Evolutionary conservation across 805 yeast genomes (phyloP), one percentile per base, ranked within the genome.

Genomic region (Ogataea paradorogensis): DNA sequence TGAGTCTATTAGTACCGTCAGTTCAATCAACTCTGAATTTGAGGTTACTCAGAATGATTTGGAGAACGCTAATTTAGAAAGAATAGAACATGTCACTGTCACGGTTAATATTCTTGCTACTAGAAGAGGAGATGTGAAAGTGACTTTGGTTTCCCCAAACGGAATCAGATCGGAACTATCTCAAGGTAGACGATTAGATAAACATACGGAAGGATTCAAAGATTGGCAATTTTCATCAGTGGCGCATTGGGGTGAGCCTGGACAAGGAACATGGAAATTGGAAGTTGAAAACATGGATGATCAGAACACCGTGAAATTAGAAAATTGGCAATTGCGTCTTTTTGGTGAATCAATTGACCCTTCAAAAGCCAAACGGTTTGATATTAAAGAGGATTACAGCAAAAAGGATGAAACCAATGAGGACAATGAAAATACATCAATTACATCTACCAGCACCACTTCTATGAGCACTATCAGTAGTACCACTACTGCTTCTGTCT

Each of bases 171-270:
- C 96, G 14, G 75, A 78, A 31, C 70, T 93, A 45, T 96, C 93
- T 0, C 74, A 80, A 16, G 70, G 71, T 14, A 74, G 99, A 51
- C 64, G 63, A 6, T 50, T 63, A 14, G 99, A 93, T 61, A 48
- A 42, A 7, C 69, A 79, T 5, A 46, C 51, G 2, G 67, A 58
- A 1, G 95, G 96, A 0, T 84, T 87, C 48, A 52, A 58, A 5
- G 71, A 84, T 50, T 93, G 99, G 99, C 84, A 86, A 1, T 93
- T 93, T 57, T 87, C 90, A 87, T 76, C 91, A 9, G 98, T 93
- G n/a, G 97, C 95, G 1, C 98, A 93, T 60, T 93, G 98, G 97
- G 96, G 96, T 27, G 90, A 83, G 51, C 34, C 57, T 2, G 91
- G 90, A 2, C 62, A 63, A 18, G 99, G 99, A 9, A 78, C 74